These are phyloP conservation scores for Pythium rishiriense DNA, from an alignment of 352 stramenopile species.

Conservation along the genomic window DNA sequence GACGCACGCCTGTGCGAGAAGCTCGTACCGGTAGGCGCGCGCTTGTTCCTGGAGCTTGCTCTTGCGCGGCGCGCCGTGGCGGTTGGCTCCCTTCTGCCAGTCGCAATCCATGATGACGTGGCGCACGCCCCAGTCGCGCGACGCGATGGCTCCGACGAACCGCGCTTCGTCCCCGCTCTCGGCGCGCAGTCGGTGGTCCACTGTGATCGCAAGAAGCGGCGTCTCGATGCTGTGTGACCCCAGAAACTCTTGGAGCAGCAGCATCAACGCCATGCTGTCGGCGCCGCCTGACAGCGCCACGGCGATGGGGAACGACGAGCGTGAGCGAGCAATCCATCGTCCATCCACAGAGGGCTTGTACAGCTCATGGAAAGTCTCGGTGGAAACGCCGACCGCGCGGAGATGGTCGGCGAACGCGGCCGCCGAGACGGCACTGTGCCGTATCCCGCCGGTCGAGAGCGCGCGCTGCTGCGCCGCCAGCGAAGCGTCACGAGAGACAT, in stretches of 20 bases:
- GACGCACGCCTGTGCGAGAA: slow-evolving; percentile 53
- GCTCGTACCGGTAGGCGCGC: slow-evolving; percentile 63
- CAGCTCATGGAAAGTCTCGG: neutral
- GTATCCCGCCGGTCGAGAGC: neutral
- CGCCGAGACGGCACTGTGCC: slow-evolving; percentile 2
- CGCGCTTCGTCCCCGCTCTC: slow-evolving; percentile 68
- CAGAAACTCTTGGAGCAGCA: slow-evolving; percentile 71
- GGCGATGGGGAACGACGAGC: slow-evolving; percentile 49
- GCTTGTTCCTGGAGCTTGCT: slow-evolving; percentile 82
- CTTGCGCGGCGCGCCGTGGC: slow-evolving; percentile 32
- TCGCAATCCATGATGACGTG: slow-evolving; percentile 58
- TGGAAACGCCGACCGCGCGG: neutral
- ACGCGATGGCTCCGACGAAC: slow-evolving; percentile 49
- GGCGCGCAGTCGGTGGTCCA: slow-evolving; percentile 69
- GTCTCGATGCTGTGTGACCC: slow-evolving; percentile 45
- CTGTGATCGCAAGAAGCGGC: slow-evolving; percentile 74
- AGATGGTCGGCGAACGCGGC: slow-evolving; percentile 4
- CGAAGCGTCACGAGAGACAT: neutral
- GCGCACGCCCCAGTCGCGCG: slow-evolving; percentile 38
- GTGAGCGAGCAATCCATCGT: neutral
- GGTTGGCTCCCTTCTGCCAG: slow-evolving; percentile 34
- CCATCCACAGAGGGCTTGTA: neutral
- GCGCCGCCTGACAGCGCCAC: slow-evolving; percentile 75
- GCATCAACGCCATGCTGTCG: slow-evolving; percentile 81
- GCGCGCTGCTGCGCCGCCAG: neutral